Evolutionary conservation across 805 yeast species (phyloP), one percentile per base, ranked within the genome.

Genomic region (Candida silvatica): DNA sequence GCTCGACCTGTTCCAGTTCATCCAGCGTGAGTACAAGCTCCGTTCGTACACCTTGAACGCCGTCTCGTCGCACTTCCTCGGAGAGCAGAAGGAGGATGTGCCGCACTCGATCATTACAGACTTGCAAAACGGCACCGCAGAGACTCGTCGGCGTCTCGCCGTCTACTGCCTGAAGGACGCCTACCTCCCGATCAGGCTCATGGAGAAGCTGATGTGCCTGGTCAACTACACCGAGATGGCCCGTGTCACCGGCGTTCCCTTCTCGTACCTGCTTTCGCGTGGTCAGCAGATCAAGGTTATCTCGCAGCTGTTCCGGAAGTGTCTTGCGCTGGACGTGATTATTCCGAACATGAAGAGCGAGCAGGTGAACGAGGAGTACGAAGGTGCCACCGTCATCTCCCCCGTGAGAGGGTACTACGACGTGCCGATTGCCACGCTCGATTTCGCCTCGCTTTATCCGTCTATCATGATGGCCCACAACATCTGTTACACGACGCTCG

Each of bases 381-480:
- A 92, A 58, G 99, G 99, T 65, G 99, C 99, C 5, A 92, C 98
- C 0, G 99, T 92, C 46, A 92, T 92, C 59, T 98, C 94, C 54
- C 99, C 99, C 2, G 67, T 68, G 5, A 75, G 97, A 56, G 99
- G 98, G 2, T 94, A 87, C 58, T 94, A 92, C 51, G 95, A 86
- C 58, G 88, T 83, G 12, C 99, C 99, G 1, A 90, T 92, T 52
- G 96, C 99, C 2, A 92, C 99, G 0, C 69, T 92, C 44, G 99
- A 92, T 77, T 92, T 92, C 74, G 87, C 95, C 46, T 86, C 96
- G 37, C 69, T 92, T 69, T 92, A 92, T 59, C 99, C 99, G 4
- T 85, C 96, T 39, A 92, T 92, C 50, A 88, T 92, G 95, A 92
- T 94, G 94, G 98, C 99, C 0, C 97, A 92, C 59, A 92, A 92